Conservation (phyloP, 441 rosid species). For the Jatropha podagrica region DNA sequence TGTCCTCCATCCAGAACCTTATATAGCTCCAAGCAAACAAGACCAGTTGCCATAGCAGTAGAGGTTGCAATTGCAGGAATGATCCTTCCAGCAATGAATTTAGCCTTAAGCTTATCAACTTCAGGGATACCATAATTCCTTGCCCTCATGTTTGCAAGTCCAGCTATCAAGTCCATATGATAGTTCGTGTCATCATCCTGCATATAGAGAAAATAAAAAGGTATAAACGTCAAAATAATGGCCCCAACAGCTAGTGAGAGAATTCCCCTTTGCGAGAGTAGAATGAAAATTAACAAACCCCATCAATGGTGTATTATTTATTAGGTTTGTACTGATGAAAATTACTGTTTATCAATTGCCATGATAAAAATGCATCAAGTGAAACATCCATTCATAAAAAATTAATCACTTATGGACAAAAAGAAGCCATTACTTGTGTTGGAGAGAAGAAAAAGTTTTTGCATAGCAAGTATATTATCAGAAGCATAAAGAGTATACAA, state of each 20-base stretch:
- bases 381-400: background rate
- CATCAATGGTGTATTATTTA: background rate
- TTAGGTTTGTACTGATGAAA: background rate
- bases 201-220: background rate
- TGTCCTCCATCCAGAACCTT: slow-evolving; percentile 75
- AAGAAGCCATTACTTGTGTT: background rate
- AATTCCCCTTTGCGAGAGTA: no score
- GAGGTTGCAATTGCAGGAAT: slow-evolving; percentile 92
- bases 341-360: background rate
- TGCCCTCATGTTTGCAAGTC: slow-evolving; percentile 92
- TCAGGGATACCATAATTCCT: slow-evolving; percentile 88
- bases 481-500: background rate
- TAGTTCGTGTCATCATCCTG: slow-evolving; percentile 93
- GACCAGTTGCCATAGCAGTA: slow-evolving; percentile 91
- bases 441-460: background rate
- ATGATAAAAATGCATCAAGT: background rate
- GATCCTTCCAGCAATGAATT: slow-evolving; percentile 90
- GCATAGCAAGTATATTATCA: background rate
- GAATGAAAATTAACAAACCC: no score
- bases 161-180: slow-evolving; percentile 90
- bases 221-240: no score
- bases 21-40: slow-evolving; percentile 84
- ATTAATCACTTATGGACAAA: background rate
- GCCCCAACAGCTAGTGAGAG: no score
- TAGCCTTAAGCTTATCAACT: slow-evolving; percentile 88